A percentile compares a stretch with the other conserved stretches of the same genome.
These are phyloP conservation scores for Aspergillus vadensis DNA, from an alignment of 2,329 filamentous ascomycete species.

Conservation along the genomic window DNA sequence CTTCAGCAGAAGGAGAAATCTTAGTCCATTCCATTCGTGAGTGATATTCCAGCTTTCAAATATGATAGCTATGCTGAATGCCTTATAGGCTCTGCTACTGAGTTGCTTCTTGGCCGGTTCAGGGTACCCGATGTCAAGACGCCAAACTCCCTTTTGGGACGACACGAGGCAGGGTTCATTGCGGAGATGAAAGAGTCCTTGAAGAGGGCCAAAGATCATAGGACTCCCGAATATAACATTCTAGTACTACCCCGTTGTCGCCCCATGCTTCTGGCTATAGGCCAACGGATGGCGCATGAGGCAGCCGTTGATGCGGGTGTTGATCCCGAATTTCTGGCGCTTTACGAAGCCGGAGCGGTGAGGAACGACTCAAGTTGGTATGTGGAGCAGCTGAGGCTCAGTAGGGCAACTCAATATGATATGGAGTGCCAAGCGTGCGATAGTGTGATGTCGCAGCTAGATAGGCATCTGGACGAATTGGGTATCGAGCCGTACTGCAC, in stretches of 20 bases:
- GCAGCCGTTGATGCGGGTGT: conserved; percentile 22
- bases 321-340: conserved; percentile 9
- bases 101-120: conserved; percentile 27
- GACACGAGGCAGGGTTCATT: conserved; percentile 21
- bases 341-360: conserved; percentile 19
- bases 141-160: conserved; percentile 18
- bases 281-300: conserved; percentile 25
- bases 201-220: conserved; percentile 3
- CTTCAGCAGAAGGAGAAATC: conserved; percentile 24
- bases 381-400: conserved; percentile 10
- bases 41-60: neutral
- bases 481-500: conserved; percentile 10
- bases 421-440: conserved; percentile 5
- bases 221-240: conserved; percentile 21
- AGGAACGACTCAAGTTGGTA: conserved; percentile 20
- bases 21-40: conserved; percentile 23
- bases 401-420: conserved; percentile 2
- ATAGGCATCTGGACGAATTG: conserved; percentile 1
- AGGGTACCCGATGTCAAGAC: conserved; percentile 17
- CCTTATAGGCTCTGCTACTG: conserved; percentile 24
- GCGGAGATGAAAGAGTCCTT: conserved; percentile 8
- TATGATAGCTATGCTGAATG: neutral
- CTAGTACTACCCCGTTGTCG: conserved; percentile 21
- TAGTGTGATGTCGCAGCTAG: conserved; percentile 1
- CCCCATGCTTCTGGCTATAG: conserved; percentile 23